Base-by-base conservation (phyloP, 2,329 filamentous ascomycete species). In the Camillea tinctor region DNA sequence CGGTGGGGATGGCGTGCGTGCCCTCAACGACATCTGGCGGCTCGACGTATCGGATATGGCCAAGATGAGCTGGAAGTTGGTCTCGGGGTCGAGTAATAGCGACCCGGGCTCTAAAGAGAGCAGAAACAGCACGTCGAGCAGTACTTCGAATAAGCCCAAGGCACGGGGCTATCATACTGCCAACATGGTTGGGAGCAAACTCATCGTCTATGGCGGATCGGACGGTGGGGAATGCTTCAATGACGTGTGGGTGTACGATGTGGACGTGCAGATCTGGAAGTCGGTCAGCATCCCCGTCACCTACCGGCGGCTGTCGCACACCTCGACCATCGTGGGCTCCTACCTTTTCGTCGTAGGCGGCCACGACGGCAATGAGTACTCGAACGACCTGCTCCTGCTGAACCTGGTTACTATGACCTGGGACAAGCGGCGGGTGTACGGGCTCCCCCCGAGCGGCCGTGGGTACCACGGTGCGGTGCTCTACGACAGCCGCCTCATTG, bases 391-490 rank as follows among this genome's bases (percentile, higher is more conserved):
- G 52, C 77, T 90, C 59, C 77, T 90, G 55, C 79, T 90, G 30
- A 90, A 90, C 70, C 79, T 90, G 5, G 87, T 90, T 36, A 90
- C 86, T 49, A 90, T 90, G 88, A 83, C 85, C n/a, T 90, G 88
- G 88, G 88, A 90, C 70, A 83, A 81, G 70, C 80, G 88, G 62
- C 83, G 79, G 63, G 84, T 88, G 8, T 90, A 90, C 69, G 87
- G 87, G 21, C 74, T 83, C 63, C 81, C 84, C 11, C 87, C 87
- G 0, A 84, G 80, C 68, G 86, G 86, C 9, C 77, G 88, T 60
- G 88, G 88, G 0, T 90, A 90, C 71, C 88, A 90, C 71, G 85
- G 86, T 54, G 81, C 87, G 0, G 83, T 89, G 17, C 75, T 90
- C 50, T 83, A 90, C 68, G 88, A 90, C 71, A 86, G 84, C 66